A percentile compares a stretch with the other conserved stretches of the same genome.
Conservation (phyloP, 2,329 filamentous ascomycete species). For the Septoria petroselini region DNA sequence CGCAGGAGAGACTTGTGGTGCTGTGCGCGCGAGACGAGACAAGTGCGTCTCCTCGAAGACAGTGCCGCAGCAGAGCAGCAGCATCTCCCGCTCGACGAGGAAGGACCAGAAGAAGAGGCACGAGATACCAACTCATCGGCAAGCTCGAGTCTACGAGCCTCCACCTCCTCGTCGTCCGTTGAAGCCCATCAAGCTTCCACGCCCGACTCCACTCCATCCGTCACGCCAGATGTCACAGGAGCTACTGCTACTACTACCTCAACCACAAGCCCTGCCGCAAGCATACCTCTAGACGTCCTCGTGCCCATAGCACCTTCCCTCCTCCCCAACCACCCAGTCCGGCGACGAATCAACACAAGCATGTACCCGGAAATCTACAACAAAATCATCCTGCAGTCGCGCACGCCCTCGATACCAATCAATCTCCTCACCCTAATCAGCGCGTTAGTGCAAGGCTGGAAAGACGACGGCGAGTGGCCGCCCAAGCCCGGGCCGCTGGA, state of each 20-base stretch:
- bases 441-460: constrained; percentile 86
- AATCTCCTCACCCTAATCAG: constrained; percentile 79
- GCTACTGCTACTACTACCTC: constrained; percentile 5
- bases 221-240: constrained; percentile 16
- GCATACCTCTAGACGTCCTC: constrained; percentile 40
- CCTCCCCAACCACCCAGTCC: constrained; percentile 69
- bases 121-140: constrained; percentile 32
- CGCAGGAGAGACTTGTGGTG: constrained; percentile 81
- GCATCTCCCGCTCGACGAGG: neutral
- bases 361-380: constrained; percentile 82
- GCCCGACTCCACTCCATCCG: constrained; percentile 23
- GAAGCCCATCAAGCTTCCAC: constrained; percentile 19
- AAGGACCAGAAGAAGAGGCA: constrained; percentile 7
- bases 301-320: constrained; percentile 72
- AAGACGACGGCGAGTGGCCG: constrained; percentile 89
- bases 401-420: constrained; percentile 82
- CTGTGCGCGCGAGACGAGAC: constrained; percentile 60
- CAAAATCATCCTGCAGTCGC: constrained; percentile 75
- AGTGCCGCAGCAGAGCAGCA: neutral
- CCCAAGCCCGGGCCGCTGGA: constrained; percentile 57
- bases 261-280: constrained; percentile 12
- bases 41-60: constrained; percentile 19
- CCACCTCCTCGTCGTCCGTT: constrained; percentile 42
- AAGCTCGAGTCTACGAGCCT: constrained; percentile 35
- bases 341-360: constrained; percentile 68